These are phyloP conservation scores for Penicillium sp. DNA, from an alignment of 2,329 filamentous ascomycete genomes.

Conservation along the genomic window DNA sequence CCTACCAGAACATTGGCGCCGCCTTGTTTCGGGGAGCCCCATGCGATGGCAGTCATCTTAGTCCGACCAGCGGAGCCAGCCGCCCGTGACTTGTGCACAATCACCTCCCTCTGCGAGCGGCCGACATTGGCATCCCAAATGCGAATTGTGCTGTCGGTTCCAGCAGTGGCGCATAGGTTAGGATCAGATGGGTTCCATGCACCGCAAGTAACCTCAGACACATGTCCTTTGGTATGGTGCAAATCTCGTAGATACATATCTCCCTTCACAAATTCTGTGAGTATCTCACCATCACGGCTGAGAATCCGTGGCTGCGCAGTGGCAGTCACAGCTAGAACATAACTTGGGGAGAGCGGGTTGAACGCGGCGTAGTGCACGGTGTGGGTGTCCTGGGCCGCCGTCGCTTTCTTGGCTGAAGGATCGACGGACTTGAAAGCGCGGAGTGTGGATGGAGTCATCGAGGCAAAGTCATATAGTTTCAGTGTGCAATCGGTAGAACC, in stretches of 20 bases:
- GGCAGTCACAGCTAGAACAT: slow-evolving; percentile 83
- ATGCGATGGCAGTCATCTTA: slow-evolving; percentile 89
- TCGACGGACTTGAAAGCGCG: slow-evolving; percentile 92
- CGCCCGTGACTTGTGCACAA: slow-evolving; percentile 93
- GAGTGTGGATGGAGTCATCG: slow-evolving; percentile 92
- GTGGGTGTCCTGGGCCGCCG: slow-evolving; percentile 75
- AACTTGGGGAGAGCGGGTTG: slow-evolving; percentile 75
- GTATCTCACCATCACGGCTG: slow-evolving; percentile 79
- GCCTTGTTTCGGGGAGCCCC: slow-evolving; percentile 76
- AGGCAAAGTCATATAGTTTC: slow-evolving; percentile 92
- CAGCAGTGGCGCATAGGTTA: slow-evolving; percentile 84
- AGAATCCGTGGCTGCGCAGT: slow-evolving; percentile 88
- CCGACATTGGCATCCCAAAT: slow-evolving; percentile 97
- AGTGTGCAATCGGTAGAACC: slow-evolving; percentile 87
- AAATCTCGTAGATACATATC: slow-evolving; percentile 98
- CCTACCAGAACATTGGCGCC: slow-evolving; percentile 75
- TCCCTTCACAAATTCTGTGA: slow-evolving; percentile 90
- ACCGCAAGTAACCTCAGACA: slow-evolving; percentile 85
- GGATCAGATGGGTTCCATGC: slow-evolving; percentile 87
- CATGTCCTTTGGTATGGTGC: slow-evolving; percentile 95
- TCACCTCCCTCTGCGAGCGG: slow-evolving; percentile 84
- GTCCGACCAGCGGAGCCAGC: slow-evolving; percentile 84
- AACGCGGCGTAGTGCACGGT: slow-evolving; percentile 84
- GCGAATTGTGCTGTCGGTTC: slow-evolving; percentile 89
- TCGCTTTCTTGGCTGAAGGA: slow-evolving; percentile 73